A percentile compares a stretch with the other conserved stretches of the same genome.
These are phyloP conservation scores for Lactuca saligna DNA, from an alignment of 129 eudicot species.

Conservation along the genomic window DNA sequence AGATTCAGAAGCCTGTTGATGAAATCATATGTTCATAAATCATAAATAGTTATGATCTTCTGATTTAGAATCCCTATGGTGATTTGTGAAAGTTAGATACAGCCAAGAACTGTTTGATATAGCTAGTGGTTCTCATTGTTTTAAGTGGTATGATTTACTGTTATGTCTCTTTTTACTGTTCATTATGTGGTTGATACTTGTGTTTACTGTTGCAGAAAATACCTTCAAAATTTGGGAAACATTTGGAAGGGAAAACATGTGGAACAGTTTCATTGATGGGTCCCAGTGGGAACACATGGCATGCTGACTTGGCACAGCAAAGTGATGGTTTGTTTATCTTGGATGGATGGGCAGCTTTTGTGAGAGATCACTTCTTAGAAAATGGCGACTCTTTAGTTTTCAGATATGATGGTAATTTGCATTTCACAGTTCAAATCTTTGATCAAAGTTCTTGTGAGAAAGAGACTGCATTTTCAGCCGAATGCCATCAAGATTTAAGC, in stretches of 20 bases:
- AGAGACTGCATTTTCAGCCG: slow-evolving; percentile 65
- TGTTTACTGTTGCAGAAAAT: slow-evolving; percentile 49
- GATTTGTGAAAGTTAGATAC: slow-evolving; percentile 4
- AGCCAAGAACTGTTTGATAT: neutral
- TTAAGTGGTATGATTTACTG: too few relatives aligned
- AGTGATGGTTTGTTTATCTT: slow-evolving; percentile 48
- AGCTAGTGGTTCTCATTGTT: too few relatives aligned
- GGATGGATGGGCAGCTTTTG: slow-evolving; percentile 82
- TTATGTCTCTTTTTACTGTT: neutral
- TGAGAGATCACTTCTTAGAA: slow-evolving; percentile 65
- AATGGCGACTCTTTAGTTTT: slow-evolving; percentile 72
- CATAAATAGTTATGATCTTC: too few relatives aligned
- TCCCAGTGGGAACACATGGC: slow-evolving; percentile 86
- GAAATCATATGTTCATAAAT: neutral
- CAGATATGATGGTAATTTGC: slow-evolving; percentile 71
- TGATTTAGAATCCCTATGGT: slow-evolving; percentile 1
- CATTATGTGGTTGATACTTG: slow-evolving; percentile 19
- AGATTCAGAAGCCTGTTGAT: neutral
- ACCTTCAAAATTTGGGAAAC: slow-evolving; percentile 58
- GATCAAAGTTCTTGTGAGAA: slow-evolving; percentile 85
- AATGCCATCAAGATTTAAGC: slow-evolving; percentile 61
- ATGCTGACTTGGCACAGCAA: slow-evolving; percentile 50
- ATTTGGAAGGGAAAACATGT: slow-evolving; percentile 60
- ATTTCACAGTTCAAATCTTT: slow-evolving; percentile 68
- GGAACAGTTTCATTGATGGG: slow-evolving; percentile 63